A percentile compares a stretch with the other conserved stretches of the same genome.
Evolutionary conservation across 441 rosid species (phyloP).

Genomic region (Jatropha multifida): DNA sequence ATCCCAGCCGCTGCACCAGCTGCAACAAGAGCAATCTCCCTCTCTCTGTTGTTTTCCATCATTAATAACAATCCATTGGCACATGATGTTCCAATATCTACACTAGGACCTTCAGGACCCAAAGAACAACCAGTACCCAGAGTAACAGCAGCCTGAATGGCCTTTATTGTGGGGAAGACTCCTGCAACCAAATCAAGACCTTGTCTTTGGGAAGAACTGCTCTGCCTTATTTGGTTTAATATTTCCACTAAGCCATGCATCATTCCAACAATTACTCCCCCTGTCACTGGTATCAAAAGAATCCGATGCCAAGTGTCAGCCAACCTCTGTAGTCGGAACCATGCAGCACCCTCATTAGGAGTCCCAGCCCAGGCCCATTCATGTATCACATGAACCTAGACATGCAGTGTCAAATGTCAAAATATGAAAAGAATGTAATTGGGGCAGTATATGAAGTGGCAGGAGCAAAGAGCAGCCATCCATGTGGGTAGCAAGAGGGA

Average conservation of each 20-base stretch:
- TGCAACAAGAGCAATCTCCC: slow-evolving; percentile 88
- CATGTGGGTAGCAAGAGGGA: neutral
- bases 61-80: slow-evolving; percentile 84
- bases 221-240: slow-evolving; percentile 76
- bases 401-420: slow-evolving; percentile 11
- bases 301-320: slow-evolving; percentile 95
- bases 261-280: slow-evolving; percentile 97
- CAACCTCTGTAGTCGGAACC: slow-evolving; percentile 85
- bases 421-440: neutral
- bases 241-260: slow-evolving; percentile 95
- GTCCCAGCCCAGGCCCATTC: slow-evolving; percentile 99
- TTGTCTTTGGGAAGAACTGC: slow-evolving; percentile 59
- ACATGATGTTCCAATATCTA: slow-evolving; percentile 93
- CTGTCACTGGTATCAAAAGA: slow-evolving; percentile 85
- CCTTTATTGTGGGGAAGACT: slow-evolving; percentile 77
- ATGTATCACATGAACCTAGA: slow-evolving; percentile 85
- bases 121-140: slow-evolving; percentile 95
- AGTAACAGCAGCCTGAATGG: slow-evolving; percentile 93
- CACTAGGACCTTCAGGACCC: slow-evolving; percentile 98
- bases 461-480: neutral
- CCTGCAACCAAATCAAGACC: slow-evolving; percentile 82
- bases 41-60: slow-evolving; percentile 97
- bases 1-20: slow-evolving; percentile 99
- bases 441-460: neutral
- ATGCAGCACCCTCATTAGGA: slow-evolving; percentile 95